A percentile compares a stretch with the other conserved stretches of the same genome.
These are phyloP conservation scores for Prunus mira DNA, from an alignment of 306 rosid species.

Conservation along the genomic window DNA sequence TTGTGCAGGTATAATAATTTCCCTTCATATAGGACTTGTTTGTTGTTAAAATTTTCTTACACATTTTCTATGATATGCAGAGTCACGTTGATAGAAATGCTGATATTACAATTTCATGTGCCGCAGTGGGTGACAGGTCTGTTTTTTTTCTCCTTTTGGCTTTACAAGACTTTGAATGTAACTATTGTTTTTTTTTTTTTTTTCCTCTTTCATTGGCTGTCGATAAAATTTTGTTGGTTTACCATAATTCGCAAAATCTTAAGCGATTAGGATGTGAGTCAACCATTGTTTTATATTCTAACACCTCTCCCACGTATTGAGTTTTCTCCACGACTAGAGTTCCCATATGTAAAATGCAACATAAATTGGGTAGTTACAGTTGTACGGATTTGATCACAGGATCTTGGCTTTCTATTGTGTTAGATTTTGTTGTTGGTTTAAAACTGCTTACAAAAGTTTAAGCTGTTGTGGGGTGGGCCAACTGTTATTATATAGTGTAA, in stretches of 20 bases:
- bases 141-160: conserved; percentile 25
- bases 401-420: not conserved
- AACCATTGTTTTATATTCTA: not conserved
- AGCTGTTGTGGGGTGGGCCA: not conserved
- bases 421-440: not conserved
- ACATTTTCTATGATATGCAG: conserved; percentile 40
- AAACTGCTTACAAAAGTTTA: not conserved
- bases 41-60: conserved; percentile 22
- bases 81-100: conserved; percentile 74
- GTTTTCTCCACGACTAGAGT: not conserved
- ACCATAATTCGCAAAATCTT: not conserved
- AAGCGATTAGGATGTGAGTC: not conserved
- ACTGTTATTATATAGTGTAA: not conserved
- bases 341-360: not conserved
- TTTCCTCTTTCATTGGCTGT: not conserved
- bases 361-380: not conserved
- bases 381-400: not conserved
- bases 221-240: not conserved
- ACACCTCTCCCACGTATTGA: too few species aligned
- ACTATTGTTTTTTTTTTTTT: not conserved
- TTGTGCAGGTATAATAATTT: conserved; percentile 63
- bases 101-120: conserved; percentile 78
- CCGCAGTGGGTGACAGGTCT: conserved; percentile 65
- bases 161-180: not conserved
- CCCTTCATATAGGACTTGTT: not conserved